Base-by-base conservation (phyloP, 2,329 filamentous ascomycete genomes). In the Helotiales sp. region DNA sequence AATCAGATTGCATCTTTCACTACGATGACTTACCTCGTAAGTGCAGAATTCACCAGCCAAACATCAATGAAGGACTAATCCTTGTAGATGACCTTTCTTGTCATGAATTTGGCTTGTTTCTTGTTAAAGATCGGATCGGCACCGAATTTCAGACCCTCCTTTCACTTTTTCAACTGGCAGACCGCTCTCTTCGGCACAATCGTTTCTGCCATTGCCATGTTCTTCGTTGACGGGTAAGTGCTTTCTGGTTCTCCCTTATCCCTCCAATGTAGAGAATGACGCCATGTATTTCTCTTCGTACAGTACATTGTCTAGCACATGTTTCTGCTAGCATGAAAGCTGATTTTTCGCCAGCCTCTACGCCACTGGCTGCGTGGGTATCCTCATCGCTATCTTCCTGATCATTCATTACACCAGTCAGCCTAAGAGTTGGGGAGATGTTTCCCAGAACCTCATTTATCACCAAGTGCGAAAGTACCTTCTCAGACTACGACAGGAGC, bases 1-100 rank as follows among this genome's bases (percentile, higher is more conserved):
- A 95, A 96, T 70, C 88, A 91, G 69, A 96, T 96, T 66, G 91
- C 91, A 5, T 93, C 90, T 0, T 86, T 96, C 57, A 91, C 96
- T 46, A 93, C 91, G 1, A 96, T 96, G 89, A 89, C 90, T 15
- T 96, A 95, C 70, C 84, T 95, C 68, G 82, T 82, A 70, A 70
- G 75, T 67, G 13, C 8, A 33, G 13, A 30, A 15, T 5, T 17
- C 17, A 19, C 15, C 25, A 9, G 17, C n/a, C 10, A 3, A 17
- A 6, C 10, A 7, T 15, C n/a, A 5, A 17, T 13, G 7, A 6
- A 15, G 33, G 36, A 24, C 57, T 63, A 47, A 60, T 25, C 27
- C 8, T 30, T 30, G 12, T 69, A 84, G 80, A 93, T 96, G 88
- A 96, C 91, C 0, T 96, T 96, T 68, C 83, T 96, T 51, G 89